Conservation (phyloP, 768 basidiomycete genomes). For the Kwoniella europaea region DNA sequence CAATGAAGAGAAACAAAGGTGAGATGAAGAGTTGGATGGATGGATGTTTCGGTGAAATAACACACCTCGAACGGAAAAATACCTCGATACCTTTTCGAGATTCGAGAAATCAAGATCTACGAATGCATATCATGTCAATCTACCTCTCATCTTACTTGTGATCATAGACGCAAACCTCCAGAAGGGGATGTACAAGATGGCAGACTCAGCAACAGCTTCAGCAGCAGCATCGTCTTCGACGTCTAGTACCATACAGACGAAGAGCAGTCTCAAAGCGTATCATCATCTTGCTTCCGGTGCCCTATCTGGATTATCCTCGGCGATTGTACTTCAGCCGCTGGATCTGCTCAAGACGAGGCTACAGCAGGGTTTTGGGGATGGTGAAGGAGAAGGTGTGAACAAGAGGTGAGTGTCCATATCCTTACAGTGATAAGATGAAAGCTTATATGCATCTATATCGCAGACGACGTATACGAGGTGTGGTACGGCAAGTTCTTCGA, state of each 20-base stretch:
- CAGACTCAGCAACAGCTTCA: slow-evolving; percentile 12
- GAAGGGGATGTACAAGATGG: neutral
- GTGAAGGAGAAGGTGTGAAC: neutral
- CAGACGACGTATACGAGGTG: slow-evolving; percentile 22
- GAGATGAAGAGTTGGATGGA: neutral
- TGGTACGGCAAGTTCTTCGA: slow-evolving; percentile 63
- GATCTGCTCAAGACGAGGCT: slow-evolving; percentile 91
- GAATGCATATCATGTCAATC: too few species aligned
- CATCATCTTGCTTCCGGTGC: slow-evolving; percentile 56
- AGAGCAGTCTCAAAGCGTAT: slow-evolving; percentile 35
- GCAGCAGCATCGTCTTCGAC: slow-evolving; percentile 6
- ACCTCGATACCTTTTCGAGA: neutral
- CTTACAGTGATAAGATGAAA: too few species aligned
- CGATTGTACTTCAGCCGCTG: slow-evolving; percentile 60
- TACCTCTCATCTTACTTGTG: too few species aligned
- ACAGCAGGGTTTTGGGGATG: slow-evolving; percentile 64
- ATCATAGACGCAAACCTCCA: neutral
- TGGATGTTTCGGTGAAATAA: neutral
- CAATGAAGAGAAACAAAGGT: neutral
- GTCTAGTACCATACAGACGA: slow-evolving; percentile 3
- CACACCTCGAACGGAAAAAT: slow-evolving; percentile 5
- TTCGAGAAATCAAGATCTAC: slow-evolving; percentile 9
- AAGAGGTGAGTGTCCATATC: neutral
- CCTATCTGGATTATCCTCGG: slow-evolving; percentile 53
- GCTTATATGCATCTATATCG: neutral